Evolutionary conservation across 108 stramenopile species (phyloP).

Genomic region (Conticribra weissflogii): DNA sequence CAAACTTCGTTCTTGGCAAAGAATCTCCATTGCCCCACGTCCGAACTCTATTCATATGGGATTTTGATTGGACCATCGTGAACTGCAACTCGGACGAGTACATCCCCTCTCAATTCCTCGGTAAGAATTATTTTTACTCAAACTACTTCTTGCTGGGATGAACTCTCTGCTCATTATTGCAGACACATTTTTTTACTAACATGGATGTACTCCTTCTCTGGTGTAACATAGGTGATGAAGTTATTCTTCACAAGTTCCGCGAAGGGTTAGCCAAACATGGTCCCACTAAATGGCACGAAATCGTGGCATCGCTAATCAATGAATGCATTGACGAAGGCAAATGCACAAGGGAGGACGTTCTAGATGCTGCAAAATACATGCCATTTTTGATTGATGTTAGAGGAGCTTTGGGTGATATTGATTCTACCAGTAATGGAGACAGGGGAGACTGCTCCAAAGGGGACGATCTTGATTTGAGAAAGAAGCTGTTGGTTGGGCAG

Average conservation of each 20-base stretch:
- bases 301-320: constrained; percentile 31
- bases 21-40: constrained; percentile 6
- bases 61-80: constrained; percentile 54
- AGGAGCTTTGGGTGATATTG: constrained; percentile 31
- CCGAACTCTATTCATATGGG: constrained; percentile 51
- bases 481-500: constrained; percentile 14
- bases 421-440: background rate
- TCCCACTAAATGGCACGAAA: constrained; percentile 39
- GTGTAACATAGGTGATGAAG: no score
- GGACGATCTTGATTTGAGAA: no score
- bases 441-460: no score
- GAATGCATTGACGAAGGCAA: constrained; percentile 12
- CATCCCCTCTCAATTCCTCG: constrained; percentile 45
- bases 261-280: constrained; percentile 21
- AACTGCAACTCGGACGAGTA: constrained; percentile 57
- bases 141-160: no score
- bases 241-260: constrained; percentile 5
- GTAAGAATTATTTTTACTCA: no score
- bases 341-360: constrained; percentile 30
- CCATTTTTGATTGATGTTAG: constrained; percentile 36
- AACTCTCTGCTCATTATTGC: no score
- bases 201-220: no score
- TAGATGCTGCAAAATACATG: constrained; percentile 34
- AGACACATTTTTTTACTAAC: no score
- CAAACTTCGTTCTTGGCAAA: background rate